Evolutionary conservation across 495 filamentous ascomycete species (phyloP), one percentile per base, ranked within the genome.

Genomic region (Penicillium silybi): DNA sequence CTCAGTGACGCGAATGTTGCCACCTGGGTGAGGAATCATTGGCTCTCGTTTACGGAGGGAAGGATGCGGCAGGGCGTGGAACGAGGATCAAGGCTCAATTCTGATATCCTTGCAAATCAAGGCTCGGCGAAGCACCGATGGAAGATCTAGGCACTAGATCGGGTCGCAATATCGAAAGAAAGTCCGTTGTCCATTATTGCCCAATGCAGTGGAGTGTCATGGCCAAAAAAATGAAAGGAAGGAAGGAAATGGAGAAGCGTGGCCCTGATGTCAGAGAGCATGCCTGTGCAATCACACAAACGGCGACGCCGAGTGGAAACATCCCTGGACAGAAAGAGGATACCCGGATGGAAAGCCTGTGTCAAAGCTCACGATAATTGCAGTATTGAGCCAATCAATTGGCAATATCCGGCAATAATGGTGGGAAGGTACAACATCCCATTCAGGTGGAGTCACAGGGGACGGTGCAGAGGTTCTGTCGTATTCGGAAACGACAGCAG

Each of bases 131-230:
- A 35, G 35, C 16, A 47, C 44, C 37, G 29, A 48, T 44, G 39
- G n/a, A 41, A 3, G 41, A 35, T 38, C 25, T 44, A 37, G 52
- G 41, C 44, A 41, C 40, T 52, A 44, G 42, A 35, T 56, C 56
- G 54, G 58, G 59, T 67, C 61, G 60, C 61, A 71, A 62, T 58
- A 56, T 48, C 44, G 50, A 57, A 49, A 65, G 55, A 63, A 59
- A n/a, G 47, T 29, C 46, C 38, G 23, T 50, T 55, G 48, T 59
- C 44, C 34, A 47, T 46, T n/a, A 54, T 50, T 56, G 43, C 46
- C 43, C 48, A 52, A 51, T 56, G 44, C 41, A 56, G 50, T 27
- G 54, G 20, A 15, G 52, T 46, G 54, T 37, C 48, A 61, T 54
- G 40, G 40, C 43, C 46, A 45, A 27, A 48, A 44, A 29, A n/a